phyloP scores from a whole-genome alignment of 768 basidiomycete species.

The Pisolithus albus region DNA sequence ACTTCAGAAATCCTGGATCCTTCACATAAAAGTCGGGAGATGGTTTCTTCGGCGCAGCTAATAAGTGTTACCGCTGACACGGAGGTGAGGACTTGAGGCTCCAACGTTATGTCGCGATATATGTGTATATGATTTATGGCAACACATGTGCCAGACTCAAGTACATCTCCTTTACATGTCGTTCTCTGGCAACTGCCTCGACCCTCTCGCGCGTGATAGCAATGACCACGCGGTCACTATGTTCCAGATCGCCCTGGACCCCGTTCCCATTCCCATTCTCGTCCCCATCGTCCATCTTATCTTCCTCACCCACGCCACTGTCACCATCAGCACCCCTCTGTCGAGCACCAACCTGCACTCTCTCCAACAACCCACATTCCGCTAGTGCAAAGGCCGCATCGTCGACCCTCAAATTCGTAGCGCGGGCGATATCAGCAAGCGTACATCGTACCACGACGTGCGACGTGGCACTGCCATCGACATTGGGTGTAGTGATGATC shows the following conservation, averaged over 20 bases:
- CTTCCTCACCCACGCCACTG: neutral
- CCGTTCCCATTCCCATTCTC: neutral
- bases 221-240: constrained; percentile 27
- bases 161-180: constrained; percentile 66
- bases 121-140: constrained; percentile 22
- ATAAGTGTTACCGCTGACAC: too few species aligned
- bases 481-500: constrained; percentile 50
- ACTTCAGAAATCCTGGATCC: too few species aligned
- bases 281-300: neutral
- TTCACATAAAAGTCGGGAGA: too few species aligned
- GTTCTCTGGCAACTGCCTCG: constrained; percentile 56
- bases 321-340: constrained; percentile 26
- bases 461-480: constrained; percentile 64
- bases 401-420: constrained; percentile 75
- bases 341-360: constrained; percentile 29
- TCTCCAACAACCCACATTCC: constrained; percentile 71
- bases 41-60: too few species aligned
- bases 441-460: constrained; percentile 66
- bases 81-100: too few species aligned
- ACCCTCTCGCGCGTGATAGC: constrained; percentile 61
- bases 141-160: constrained; percentile 55
- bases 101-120: too few species aligned
- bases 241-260: neutral
- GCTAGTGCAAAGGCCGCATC: constrained; percentile 87
- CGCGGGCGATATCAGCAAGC: constrained; percentile 69